Evolutionary conservation across 2,329 filamentous ascomycete genomes (phyloP).

Genomic region (Fusarium nodosum): DNA sequence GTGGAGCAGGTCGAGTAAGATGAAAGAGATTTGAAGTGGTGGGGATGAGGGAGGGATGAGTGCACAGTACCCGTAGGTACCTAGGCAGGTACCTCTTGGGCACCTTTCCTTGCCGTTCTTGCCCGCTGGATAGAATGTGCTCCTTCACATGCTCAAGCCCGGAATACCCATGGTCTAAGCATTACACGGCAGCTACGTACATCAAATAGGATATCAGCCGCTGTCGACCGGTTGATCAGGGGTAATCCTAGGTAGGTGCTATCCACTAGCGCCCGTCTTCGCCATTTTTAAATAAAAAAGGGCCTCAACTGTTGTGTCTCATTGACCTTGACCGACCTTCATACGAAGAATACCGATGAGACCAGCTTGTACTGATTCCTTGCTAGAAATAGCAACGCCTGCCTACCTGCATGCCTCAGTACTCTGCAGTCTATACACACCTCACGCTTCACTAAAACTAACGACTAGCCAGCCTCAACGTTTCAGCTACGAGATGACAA

Average conservation of each 20-base stretch:
- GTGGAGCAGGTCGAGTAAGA: conserved; percentile 34
- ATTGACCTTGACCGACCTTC: neutral
- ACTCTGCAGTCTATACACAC: conserved; percentile 5
- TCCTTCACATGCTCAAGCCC: conserved; percentile 4
- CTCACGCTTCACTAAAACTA: conserved; percentile 31
- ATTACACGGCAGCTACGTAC: conserved; percentile 15
- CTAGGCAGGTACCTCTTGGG: neutral
- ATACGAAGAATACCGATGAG: neutral
- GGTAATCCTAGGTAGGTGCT: neutral
- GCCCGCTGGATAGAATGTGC: conserved; percentile 10
- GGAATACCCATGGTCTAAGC: conserved; percentile 12
- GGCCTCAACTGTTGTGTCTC: neutral
- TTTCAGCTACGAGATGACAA: conserved; percentile 23
- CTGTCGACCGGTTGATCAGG: conserved; percentile 36
- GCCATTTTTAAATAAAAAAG: conserved; percentile 2
- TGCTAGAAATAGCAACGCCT: conserved; percentile 24
- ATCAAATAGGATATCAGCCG: conserved; percentile 32
- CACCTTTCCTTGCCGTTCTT: conserved; percentile 14
- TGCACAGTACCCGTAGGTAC: conserved; percentile 14
- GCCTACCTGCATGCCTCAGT: neutral
- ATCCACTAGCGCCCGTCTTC: conserved; percentile 15
- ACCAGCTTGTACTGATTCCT: conserved; percentile 4
- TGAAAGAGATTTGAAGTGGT: conserved; percentile 25
- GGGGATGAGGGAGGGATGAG: conserved; percentile 19
- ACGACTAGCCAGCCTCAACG: conserved; percentile 37